Evolutionary conservation across 225 moss, liverwort and hornwort genomes (phyloP), one percentile per base, ranked within the genome.

Genomic region (Asterella californica): DNA sequence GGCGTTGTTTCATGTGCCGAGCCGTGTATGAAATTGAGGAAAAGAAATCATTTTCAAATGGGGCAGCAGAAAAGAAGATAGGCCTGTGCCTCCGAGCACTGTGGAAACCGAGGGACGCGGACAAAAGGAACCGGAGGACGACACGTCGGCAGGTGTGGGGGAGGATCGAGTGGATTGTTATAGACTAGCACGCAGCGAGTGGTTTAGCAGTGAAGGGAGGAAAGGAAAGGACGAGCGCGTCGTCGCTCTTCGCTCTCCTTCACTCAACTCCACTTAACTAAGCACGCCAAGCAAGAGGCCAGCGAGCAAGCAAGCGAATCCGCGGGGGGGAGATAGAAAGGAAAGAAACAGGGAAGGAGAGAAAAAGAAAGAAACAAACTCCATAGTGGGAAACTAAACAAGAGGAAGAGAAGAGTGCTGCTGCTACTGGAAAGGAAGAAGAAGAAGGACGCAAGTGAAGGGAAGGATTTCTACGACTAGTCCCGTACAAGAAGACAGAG

Each of bases 131-230:
- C 21, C 0, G 10, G 6, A 72, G 47, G 24, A 6, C 12, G 10
- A 50, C 67, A 64, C 65, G 65, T 60, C 22, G 78, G 78, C 78
- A 61, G 22, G 60, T 52, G 64, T 21, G 37, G 46, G 15, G 14
- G 45, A 17, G 15, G 17, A 8, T 42, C 8, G 54, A 66, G 45
- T 54, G 78, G 66, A 12, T 21, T 53, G 75, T 75, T 75, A 75
- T 75, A 75, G 75, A 34, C 33, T 55, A 36, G 22, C 54, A 50
- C 14, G 25, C 33, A 54, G 75, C 75, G 54, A 55, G 21, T 34
- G 55, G 54, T 57, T 57, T 75, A 74, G 75, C 53, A 75, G 75
- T 55, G 78, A 78, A 66, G 78, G 78, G 65, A 11, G 66, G 66
- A 36, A 69, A 67, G 62, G 65, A 29, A 66, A 24, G 38, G 21